A percentile compares a stretch with the other conserved stretches of the same genome.
Conservation (phyloP, 352 stramenopile genomes). For the Pythium phragmitis region DNA sequence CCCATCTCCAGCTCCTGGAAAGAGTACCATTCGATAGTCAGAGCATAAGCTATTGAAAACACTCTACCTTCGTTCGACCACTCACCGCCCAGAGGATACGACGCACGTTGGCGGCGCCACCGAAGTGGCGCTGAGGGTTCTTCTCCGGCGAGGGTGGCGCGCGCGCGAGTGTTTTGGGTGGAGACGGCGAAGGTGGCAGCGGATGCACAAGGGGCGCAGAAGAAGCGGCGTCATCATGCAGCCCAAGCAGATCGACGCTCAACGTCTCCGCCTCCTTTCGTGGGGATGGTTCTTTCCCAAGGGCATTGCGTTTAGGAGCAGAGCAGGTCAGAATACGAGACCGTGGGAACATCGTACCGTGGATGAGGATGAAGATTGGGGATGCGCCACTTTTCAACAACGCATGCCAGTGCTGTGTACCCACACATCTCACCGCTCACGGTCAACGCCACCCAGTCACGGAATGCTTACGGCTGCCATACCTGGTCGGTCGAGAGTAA, state of each 20-base stretch:
- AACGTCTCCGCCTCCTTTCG: not conserved
- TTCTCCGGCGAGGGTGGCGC: slow-evolving; percentile 1
- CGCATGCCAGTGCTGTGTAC: slow-evolving; percentile 17
- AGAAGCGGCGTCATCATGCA: slow-evolving; percentile 8
- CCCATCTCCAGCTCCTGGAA: slow-evolving; percentile 35
- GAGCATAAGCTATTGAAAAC: no score
- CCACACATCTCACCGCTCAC: no score
- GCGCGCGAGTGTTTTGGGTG: slow-evolving; percentile 1
- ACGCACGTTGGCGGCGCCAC: not conserved
- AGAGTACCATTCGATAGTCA: slow-evolving; percentile 1
- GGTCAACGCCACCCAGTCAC: not conserved
- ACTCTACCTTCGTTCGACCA: no score
- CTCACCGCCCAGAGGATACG: slow-evolving; percentile 16
- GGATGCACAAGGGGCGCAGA: not conserved
- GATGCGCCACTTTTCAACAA: slow-evolving; percentile 11
- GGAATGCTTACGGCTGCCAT: not conserved
- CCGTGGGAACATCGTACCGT: slow-evolving; percentile 2
- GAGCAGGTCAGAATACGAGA: no score
- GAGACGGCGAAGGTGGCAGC: slow-evolving; percentile 1
- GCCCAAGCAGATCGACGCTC: slow-evolving; percentile 19
- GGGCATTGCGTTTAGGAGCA: not conserved
- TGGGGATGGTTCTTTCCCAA: not conserved
- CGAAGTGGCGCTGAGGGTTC: not conserved
- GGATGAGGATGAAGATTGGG: slow-evolving; percentile 24
- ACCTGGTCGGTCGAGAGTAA: slow-evolving; percentile 14